Conservation (phyloP, 2,329 filamentous ascomycete genomes). For the Aspergillus sp. region DNA sequence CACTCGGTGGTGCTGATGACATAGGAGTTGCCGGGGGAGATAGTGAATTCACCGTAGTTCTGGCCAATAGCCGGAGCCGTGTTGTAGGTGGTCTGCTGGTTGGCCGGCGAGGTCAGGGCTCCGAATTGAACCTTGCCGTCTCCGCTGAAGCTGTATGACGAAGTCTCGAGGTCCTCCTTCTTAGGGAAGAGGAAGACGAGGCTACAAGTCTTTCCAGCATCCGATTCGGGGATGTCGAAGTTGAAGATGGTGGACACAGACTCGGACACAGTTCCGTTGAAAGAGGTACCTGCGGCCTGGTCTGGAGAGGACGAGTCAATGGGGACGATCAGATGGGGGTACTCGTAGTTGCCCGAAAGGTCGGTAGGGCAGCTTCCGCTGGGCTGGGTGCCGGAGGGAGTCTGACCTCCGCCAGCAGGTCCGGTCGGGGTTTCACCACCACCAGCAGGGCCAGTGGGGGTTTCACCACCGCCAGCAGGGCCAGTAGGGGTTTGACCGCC, state of each 20-base stretch:
- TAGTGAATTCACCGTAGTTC: constrained; percentile 45
- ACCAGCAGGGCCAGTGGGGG: neutral
- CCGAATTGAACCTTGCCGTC: constrained; percentile 55
- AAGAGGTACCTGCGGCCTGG: constrained; percentile 53
- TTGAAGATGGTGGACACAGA: constrained; percentile 63
- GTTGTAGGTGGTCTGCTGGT: constrained; percentile 52
- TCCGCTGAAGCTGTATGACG: constrained; percentile 56
- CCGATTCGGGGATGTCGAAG: constrained; percentile 61
- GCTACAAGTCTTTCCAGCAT: constrained; percentile 61
- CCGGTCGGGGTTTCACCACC: neutral
- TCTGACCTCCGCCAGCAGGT: neutral
- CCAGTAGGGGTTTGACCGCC: neutral
- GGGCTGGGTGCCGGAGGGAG: constrained; percentile 8
- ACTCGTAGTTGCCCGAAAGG: constrained; percentile 52
- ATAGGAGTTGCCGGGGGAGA: constrained; percentile 57
- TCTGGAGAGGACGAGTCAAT: constrained; percentile 56
- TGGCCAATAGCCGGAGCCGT: constrained; percentile 50
- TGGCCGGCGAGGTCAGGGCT: constrained; percentile 50
- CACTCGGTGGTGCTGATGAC: constrained; percentile 56
- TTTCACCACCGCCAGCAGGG: neutral
- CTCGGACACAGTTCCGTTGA: constrained; percentile 56
- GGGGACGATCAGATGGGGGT: constrained; percentile 63
- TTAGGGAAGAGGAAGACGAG: constrained; percentile 66
- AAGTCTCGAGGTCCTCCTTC: constrained; percentile 58
- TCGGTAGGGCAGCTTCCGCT: constrained; percentile 44